Evolutionary conservation across 2,329 filamentous ascomycete species (phyloP), one percentile per base, ranked within the genome.

Genomic region (Colletotrichum cuscutae): DNA sequence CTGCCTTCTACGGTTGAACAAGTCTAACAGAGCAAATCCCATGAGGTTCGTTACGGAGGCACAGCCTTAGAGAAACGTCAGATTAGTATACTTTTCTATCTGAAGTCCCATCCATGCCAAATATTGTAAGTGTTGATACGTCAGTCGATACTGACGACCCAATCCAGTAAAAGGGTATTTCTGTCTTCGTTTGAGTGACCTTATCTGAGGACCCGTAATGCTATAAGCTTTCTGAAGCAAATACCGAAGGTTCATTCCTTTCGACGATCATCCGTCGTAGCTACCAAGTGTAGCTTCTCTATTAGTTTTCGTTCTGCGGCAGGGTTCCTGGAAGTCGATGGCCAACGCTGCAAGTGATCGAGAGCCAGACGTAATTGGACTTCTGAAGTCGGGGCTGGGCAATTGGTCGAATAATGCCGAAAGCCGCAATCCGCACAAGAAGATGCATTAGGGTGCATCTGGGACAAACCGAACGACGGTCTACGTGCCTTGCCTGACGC

Each of bases 291-390:
- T 60, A 73, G 58, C 53, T 37, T 72, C 52, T 63, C 68, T 5
- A 71, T 32, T n/a, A 73, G 35, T 4, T 37, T 53, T 32, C 26
- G 30, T 62, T 73, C 73, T 67, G 65, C 57, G 42, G 49, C 32
- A 8, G 63, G 24, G 28, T 57, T 65, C 37, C 59, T 64, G 22
- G 61, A 22, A 6, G 15, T 61, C 12, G 54, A 54, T 19, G 73
- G 63, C 70, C 62, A 74, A 22, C 46, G 54, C 5, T 32, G 57
- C 30, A 75, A 28, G 12, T 60, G 49, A n/a, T 75, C 74, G 22
- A 75, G 65, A 49, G 72, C 68, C 59, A 75, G 59, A 13, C 74
- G 72, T 28, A 75, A 24, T 12, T 75, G 68, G 37, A 46, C 46
- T 26, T 75, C 68, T 19, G 71, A 68, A 30, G 30, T 46, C 28